phyloP scores from a whole-genome alignment of 768 basidiomycete species.

The Tricholoma matsutake region DNA sequence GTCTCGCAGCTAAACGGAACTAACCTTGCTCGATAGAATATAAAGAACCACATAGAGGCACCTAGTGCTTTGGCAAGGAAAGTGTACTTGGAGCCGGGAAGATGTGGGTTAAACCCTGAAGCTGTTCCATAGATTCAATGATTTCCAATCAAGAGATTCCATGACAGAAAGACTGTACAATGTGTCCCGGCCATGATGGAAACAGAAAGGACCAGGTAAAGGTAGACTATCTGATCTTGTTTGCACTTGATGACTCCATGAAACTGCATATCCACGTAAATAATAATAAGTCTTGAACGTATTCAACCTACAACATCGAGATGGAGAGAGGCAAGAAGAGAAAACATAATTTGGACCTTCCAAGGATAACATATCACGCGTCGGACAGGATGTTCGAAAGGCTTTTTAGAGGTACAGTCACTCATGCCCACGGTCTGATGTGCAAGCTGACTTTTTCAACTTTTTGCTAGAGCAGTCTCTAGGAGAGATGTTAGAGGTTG shows the following conservation, averaged over 20 bases:
- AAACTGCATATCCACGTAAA: background rate
- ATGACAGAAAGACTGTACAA: slow-evolving; percentile 23
- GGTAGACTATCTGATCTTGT: slow-evolving; percentile 10
- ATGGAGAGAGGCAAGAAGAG: slow-evolving; percentile 42
- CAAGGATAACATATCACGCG: slow-evolving; percentile 45
- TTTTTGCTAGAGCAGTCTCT: slow-evolving; percentile 53
- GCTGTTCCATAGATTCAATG: slow-evolving; percentile 31
- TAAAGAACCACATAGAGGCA: slow-evolving; percentile 98
- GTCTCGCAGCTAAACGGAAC: slow-evolving; percentile 23
- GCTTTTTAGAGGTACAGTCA: slow-evolving; percentile 46
- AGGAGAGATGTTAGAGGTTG: slow-evolving; percentile 51
- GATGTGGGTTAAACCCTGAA: slow-evolving; percentile 86
- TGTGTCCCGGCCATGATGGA: slow-evolving; percentile 40
- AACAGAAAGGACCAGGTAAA: no score
- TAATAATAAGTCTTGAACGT: background rate
- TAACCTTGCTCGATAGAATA: slow-evolving; percentile 92
- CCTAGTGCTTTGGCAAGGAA: slow-evolving; percentile 84
- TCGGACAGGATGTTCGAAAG: slow-evolving; percentile 47
- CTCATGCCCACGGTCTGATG: background rate
- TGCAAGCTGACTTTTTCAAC: background rate
- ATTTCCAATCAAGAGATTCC: slow-evolving; percentile 2
- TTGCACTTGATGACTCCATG: slow-evolving; percentile 9
- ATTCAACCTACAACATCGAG: slow-evolving; percentile 9
- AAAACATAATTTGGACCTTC: slow-evolving; percentile 38
- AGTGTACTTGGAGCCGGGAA: slow-evolving; percentile 72